Evolutionary conservation across 352 stramenopile genomes (phyloP), one percentile per base, ranked within the genome.

Genomic region (Globisporangium spinosum): DNA sequence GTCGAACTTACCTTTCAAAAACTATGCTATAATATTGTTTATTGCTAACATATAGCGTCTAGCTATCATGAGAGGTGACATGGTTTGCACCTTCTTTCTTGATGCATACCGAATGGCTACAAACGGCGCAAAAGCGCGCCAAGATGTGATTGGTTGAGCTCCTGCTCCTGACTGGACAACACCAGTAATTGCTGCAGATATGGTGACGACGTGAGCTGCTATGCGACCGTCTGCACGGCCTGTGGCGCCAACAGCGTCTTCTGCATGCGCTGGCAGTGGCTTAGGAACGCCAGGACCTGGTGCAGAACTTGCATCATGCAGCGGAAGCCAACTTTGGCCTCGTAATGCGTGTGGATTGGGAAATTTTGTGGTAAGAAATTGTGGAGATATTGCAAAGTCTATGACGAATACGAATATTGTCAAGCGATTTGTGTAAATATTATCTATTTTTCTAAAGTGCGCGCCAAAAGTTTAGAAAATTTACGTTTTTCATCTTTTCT

Each of bases 251-350:
- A 64, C 9, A 78, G 62, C 25, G 68, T 77, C 66, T 77, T 83
- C n/a, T 76, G 40, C 20, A 58, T 57, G 25, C 81, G 70, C 27
- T 78, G 62, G 25, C 79, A 88, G 35, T 78, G 73, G 51, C 69
- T 77, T 58, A 83, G 61, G 47, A 86, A 92, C 40, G 74, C 78
- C 23, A 92, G 77, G 9, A 92, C 65, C n/a, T 81, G 77, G 57
- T 90, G 77, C 3, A 92, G 72, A 27, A 90, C 58, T 65, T 88
- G 79, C 65, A 93, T 76, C 29, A 93, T 67, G 54, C 72, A 79
- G 25, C 73, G 75, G 61, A 93, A 93, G 34, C 73, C 78, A 32
- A 32, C 27, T 32, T 32, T 32, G 27, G 2, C 27, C 27, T 32
- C 27, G 27, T 32, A 32, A 32, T 32, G 27, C 27, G 27, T 32